Evolutionary conservation across 2,329 filamentous ascomycete species (phyloP), one percentile per base, ranked within the genome.

Genomic region (Cordyceps militaris): DNA sequence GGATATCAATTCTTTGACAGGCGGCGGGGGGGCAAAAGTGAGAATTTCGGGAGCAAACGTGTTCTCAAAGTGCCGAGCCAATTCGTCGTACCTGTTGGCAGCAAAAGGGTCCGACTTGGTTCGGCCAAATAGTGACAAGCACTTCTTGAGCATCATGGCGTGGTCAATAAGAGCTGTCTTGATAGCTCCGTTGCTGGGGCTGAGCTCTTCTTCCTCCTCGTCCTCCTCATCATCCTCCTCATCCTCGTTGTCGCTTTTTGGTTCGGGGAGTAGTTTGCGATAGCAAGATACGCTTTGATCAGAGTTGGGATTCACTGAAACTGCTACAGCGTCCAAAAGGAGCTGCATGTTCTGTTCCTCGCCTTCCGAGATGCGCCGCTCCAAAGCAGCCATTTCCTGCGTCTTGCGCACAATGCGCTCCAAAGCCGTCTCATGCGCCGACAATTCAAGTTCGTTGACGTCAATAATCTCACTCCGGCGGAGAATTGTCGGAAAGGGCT

Each of bases 401-500:
- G 93, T 96, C 76, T 97, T 97, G 59, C 92, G 85, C 65, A 90
- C 87, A 32, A 94, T 93, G 16, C 93, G 86, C 70, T 97, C 93
- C 60, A 97, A 78, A 0, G 88, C 93, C n/a, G 91, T 92, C 71
- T 97, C 88, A 59, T 94, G 78, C 7, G 92, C 85, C 32, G 81
- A 82, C 26, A 97, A 77, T 11, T 79, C 79, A 19, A 91, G 71
- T 50, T 87, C 85, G 19, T 86, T 81, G 1, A 82, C 78, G 7
- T 83, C 77, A 14, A 95, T 74, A 60, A 97, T 88, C 73, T 97
- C 92, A 64, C 90, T 96, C 57, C 92, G 84, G 32, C 91, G 84
- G 26, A 97, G 76, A 50, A 97, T 95, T 1, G 92, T 97, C 1
- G 93, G 94, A 74, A 97, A 97, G 0, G 86, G 74, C 65, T 97